Evolutionary conservation across 75 land plant genomes (phyloP).

Genomic region (Cryptomeria japonica): DNA sequence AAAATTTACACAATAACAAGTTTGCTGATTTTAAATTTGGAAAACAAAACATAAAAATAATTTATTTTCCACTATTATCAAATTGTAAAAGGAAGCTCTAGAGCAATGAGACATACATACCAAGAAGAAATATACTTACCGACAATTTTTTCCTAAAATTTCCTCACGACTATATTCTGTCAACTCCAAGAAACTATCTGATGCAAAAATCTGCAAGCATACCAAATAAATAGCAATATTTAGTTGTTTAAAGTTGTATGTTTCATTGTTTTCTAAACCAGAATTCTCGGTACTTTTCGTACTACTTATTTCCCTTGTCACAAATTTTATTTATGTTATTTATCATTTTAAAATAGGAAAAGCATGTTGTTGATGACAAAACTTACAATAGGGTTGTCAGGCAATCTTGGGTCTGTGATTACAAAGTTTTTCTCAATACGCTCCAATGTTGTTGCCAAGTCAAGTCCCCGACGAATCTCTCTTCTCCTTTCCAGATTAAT

Average conservation of each 20-base stretch:
- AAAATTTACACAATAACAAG: neutral
- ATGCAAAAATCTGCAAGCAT: conserved; percentile 88
- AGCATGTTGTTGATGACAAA: neutral
- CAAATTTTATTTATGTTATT: neutral
- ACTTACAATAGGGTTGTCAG: conserved; percentile 96
- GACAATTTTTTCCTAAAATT: conserved; percentile 91
- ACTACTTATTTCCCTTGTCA: neutral
- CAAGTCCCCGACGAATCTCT: conserved; percentile 87
- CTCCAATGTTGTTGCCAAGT: conserved; percentile 93
- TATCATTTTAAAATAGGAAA: neutral
- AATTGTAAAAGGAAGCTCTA: neutral
- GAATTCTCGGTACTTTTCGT: neutral
- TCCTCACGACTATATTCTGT: conserved; percentile 95
- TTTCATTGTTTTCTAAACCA: neutral
- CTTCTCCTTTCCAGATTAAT: conserved; percentile 68
- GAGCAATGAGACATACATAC: neutral
- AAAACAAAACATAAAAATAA: neutral
- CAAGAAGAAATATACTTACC: conserved; percentile 43
- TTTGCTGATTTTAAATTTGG: neutral
- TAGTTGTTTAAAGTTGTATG: neutral
- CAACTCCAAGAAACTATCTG: conserved; percentile 92
- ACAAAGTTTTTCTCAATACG: conserved; percentile 99
- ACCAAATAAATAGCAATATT: neutral
- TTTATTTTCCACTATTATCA: neutral
- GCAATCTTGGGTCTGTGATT: conserved; percentile 95